These are phyloP conservation scores for Colletotrichum zoysiae DNA, from an alignment of 2,329 filamentous ascomycete genomes.

Conservation along the genomic window DNA sequence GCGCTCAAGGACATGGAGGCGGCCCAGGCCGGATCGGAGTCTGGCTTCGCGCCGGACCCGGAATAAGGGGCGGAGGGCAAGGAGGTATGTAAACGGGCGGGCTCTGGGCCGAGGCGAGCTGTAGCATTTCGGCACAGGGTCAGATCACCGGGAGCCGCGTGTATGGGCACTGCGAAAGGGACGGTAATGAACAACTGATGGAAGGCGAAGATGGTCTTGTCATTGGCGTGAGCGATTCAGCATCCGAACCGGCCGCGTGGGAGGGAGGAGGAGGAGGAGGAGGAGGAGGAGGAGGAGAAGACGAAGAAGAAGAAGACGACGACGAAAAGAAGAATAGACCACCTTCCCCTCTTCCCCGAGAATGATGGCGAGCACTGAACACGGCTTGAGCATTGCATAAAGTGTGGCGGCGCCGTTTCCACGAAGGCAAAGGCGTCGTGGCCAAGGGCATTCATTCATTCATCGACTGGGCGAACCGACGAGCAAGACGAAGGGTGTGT, in stretches of 20 bases:
- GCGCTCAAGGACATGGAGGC: slow-evolving; percentile 82
- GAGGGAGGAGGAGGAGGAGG: neutral
- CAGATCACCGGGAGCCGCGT: neutral
- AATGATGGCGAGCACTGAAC: slow-evolving; percentile 23
- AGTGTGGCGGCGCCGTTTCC: neutral
- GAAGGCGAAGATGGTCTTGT: neutral
- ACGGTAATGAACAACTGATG: slow-evolving; percentile 2
- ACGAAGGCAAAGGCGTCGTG: neutral
- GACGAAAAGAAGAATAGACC: neutral
- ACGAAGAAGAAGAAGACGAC: neutral
- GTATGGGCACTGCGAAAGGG: neutral
- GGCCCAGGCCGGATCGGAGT: slow-evolving; percentile 50
- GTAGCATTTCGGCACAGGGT: neutral
- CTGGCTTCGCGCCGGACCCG: slow-evolving; percentile 53
- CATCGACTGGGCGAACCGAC: neutral
- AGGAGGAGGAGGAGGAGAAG: no score
- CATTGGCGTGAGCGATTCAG: slow-evolving; percentile 1
- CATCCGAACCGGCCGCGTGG: neutral
- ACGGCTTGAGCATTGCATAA: slow-evolving; percentile 27
- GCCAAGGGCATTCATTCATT: neutral
- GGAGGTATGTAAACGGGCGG: neutral
- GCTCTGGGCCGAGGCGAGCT: neutral
- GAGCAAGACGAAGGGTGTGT: slow-evolving; percentile 17
- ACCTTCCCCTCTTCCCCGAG: neutral
- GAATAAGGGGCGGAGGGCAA: slow-evolving; percentile 50